A percentile compares a stretch with the other conserved stretches of the same genome.
Conservation (phyloP, 2,329 filamentous ascomycete species). For the Penicillium sp. region DNA sequence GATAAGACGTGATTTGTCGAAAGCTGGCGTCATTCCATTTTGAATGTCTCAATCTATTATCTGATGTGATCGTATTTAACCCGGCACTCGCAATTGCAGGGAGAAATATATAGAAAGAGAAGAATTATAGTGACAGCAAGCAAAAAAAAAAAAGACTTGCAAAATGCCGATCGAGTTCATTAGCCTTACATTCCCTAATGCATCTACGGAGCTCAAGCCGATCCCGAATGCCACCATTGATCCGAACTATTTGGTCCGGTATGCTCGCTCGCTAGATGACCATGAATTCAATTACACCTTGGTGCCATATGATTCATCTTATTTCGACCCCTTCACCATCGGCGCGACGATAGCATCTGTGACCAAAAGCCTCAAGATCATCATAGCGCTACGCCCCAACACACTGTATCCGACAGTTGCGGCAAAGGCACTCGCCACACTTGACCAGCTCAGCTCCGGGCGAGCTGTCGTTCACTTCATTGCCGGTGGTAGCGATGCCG, state of each 20-base stretch:
- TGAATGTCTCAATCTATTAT: neutral
- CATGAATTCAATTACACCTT: constrained; percentile 67
- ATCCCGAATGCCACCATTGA: constrained; percentile 59
- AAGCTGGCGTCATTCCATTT: constrained; percentile 2
- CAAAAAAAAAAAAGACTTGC: neutral
- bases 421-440: constrained; percentile 64
- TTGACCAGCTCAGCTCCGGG: constrained; percentile 63
- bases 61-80: neutral
- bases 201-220: constrained; percentile 60
- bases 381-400: constrained; percentile 66
- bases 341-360: constrained; percentile 61
- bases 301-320: constrained; percentile 62
- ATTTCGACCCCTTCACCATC: constrained; percentile 62
- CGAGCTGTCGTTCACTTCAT: constrained; percentile 67
- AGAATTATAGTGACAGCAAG: neutral
- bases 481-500: constrained; percentile 63
- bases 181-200: constrained; percentile 61
- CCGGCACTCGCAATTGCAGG: neutral
- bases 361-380: constrained; percentile 64
- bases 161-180: constrained; percentile 58
- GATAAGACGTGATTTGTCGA: neutral
- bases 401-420: constrained; percentile 66
- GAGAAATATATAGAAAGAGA: no score
- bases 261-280: constrained; percentile 42
- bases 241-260: constrained; percentile 29